Conservation (phyloP, 2,329 filamentous ascomycete species). For the Trichoderma sp. region DNA sequence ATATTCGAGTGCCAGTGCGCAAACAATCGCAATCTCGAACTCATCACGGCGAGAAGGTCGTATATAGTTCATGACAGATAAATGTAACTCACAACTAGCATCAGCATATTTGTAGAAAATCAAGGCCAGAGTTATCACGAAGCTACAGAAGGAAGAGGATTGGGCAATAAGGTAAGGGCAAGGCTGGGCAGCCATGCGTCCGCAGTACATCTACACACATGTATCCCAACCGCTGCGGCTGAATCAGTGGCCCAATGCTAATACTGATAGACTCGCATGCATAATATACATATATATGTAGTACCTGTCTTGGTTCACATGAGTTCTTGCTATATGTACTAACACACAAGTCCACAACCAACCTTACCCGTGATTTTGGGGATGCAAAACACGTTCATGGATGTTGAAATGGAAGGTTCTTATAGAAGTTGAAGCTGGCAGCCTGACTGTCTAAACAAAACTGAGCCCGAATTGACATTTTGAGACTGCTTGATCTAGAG, state of each 20-base stretch:
- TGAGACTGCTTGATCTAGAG: neutral
- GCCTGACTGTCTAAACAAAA: neutral
- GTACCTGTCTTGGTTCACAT: neutral
- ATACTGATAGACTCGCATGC: neutral
- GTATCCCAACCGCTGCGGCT: neutral
- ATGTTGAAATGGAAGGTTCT: neutral
- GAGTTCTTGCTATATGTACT: neutral
- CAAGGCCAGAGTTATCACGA: too few species aligned
- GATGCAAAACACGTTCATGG: too few species aligned
- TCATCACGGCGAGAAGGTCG: too few species aligned
- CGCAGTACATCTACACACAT: neutral
- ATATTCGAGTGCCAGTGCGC: too few species aligned
- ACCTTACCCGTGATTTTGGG: neutral
- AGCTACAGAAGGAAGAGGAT: too few species aligned
- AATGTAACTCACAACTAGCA: too few species aligned
- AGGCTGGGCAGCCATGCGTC: neutral
- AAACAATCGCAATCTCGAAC: too few species aligned
- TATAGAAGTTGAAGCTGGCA: neutral
- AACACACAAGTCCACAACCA: neutral
- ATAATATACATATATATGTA: neutral
- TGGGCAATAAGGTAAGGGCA: too few species aligned
- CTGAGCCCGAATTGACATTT: neutral
- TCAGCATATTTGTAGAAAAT: too few species aligned
- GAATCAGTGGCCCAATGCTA: neutral
- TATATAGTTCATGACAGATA: too few species aligned